Evolutionary conservation across 768 basidiomycete genomes (phyloP), one percentile per base, ranked within the genome.

Genomic region (Rhodotorula diobovata): DNA sequence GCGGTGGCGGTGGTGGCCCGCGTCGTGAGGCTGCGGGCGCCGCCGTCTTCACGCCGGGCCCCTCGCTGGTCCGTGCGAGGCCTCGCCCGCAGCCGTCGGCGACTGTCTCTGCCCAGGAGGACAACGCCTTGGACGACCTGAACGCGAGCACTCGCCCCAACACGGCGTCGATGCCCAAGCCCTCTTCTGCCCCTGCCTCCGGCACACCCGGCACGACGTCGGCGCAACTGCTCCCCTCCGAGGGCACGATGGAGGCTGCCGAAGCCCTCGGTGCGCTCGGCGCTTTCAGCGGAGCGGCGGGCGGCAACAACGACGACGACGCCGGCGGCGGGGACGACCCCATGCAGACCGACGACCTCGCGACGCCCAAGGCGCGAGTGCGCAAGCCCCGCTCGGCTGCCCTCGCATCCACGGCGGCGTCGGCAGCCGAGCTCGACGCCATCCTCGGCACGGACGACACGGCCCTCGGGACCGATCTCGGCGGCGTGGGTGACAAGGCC

Each of bases 191-290:
- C 28, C 39, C 34, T 6, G 51, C n/a, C 46, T 30, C 46, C 7
- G 32, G 56, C 14, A 53, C 28, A 11, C n/a, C 51, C 51, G n/a
- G 10, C 14, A 53, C 14, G 23, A 51, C 35, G 48, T 4, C 4
- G 35, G 67, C 21, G 46, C 66, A 23, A 18, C 41, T 2, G 45
- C 66, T 39, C 58, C 67, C 68, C 15, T 73, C 71, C 23, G 75
- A 77, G 39, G 73, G 75, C 35, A 70, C 64, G 65, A 41, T 77
- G 23, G 77, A 75, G 39, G 77, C 77, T 0, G 77, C 77, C 23
- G 77, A 76, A 53, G 70, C 66, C 0, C 75, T 77, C 41, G 77
- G 75, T 15, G 75, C 73, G 10, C 73, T 77, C 46, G 68, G 35
- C 15, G 64, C 37, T 0, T 15, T 39, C 37, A n/a, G n/a, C n/a